A percentile compares a stretch with the other conserved stretches of the same genome.
Evolutionary conservation across 192 early-diverging fungal species (phyloP).

Genomic region (Linnemannia schmuckeri): DNA sequence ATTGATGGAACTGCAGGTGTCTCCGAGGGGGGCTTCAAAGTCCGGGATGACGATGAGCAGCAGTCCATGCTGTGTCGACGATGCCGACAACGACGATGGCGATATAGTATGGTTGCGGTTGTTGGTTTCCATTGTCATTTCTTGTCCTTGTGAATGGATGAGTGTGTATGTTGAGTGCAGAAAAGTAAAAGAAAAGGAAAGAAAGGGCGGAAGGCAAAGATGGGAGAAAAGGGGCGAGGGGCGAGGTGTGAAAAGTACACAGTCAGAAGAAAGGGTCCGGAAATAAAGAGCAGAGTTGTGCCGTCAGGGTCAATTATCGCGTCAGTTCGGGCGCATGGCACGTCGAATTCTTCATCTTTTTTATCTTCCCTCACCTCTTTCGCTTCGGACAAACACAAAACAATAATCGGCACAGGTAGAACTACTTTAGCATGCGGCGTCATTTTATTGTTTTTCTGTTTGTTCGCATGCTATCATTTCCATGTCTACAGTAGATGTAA

Average conservation of each 20-base stretch:
- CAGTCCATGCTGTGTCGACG: slow-evolving; percentile 30
- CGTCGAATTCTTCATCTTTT: neutral
- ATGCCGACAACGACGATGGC: neutral
- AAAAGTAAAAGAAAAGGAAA: neutral
- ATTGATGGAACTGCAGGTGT: slow-evolving; percentile 45
- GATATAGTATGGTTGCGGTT: neutral
- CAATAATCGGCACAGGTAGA: too few species aligned
- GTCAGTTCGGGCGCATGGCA: neutral
- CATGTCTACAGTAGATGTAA: too few species aligned
- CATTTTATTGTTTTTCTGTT: too few species aligned
- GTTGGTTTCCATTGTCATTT: slow-evolving; percentile 14
- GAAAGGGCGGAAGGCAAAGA: neutral
- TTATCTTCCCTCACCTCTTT: neutral
- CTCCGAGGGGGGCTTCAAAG: slow-evolving; percentile 30
- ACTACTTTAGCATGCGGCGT: too few species aligned
- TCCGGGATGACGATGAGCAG: slow-evolving; percentile 24
- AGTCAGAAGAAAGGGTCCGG: neutral
- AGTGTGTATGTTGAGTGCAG: neutral
- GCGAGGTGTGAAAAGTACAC: neutral
- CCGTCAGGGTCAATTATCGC: neutral
- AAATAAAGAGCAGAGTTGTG: neutral
- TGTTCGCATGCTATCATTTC: too few species aligned
- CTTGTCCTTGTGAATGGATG: slow-evolving; percentile 2
- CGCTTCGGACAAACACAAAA: neutral
- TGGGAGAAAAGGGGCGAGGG: neutral